A percentile compares a stretch with the other conserved stretches of the same genome.
Evolutionary conservation across 352 stramenopile genomes (phyloP).

Genomic region (Pythium coloratum): DNA sequence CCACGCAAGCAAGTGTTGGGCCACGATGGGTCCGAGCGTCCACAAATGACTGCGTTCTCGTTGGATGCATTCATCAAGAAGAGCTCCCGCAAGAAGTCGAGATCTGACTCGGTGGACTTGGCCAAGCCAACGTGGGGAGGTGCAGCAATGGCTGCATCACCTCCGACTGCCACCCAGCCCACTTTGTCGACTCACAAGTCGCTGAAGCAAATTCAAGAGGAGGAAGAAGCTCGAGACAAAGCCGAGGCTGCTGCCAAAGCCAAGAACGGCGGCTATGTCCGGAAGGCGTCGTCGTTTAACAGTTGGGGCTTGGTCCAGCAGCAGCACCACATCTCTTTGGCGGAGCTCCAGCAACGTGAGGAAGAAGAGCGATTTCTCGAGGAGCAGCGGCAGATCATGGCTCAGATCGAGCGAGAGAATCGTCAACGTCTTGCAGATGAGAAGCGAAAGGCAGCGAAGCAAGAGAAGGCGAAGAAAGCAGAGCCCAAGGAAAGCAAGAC

Average conservation of each 20-base stretch:
- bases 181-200: conserved; percentile 9
- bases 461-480: background rate
- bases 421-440: conserved; percentile 26
- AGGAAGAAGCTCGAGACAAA: conserved; percentile 47
- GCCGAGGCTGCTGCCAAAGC: conserved; percentile 51
- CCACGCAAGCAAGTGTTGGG: conserved; percentile 41
- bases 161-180: background rate
- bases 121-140: conserved; percentile 27
- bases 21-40: conserved; percentile 47
- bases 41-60: conserved; percentile 54
- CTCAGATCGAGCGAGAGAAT: conserved; percentile 50
- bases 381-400: conserved; percentile 66
- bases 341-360: conserved; percentile 62
- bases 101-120: conserved; percentile 18
- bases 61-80: conserved; percentile 70
- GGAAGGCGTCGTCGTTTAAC: conserved; percentile 57
- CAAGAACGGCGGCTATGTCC: conserved; percentile 33
- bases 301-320: conserved; percentile 62
- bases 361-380: conserved; percentile 64
- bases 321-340: conserved; percentile 51
- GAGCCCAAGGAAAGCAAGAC: conserved; percentile 12
- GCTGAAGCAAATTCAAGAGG: conserved; percentile 66
- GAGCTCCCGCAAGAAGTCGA: conserved; percentile 32
- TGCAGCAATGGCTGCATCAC: conserved; percentile 3
- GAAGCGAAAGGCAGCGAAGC: conserved; percentile 12